Conservation (phyloP, 164 flowering plant genomes). For the Warburgia ugandensis region DNA sequence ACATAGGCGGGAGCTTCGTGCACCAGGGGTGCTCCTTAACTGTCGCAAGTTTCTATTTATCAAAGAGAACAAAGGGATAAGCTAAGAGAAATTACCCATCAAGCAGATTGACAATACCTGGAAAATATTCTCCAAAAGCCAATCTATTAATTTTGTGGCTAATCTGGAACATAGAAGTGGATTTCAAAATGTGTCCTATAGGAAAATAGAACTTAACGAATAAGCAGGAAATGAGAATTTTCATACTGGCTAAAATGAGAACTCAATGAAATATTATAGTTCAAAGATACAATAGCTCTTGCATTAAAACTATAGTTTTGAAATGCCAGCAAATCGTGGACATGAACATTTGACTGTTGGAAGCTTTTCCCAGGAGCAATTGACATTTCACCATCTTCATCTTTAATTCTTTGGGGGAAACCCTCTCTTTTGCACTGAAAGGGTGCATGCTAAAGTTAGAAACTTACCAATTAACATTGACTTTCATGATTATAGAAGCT, state of each 20-base stretch:
- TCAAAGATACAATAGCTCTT: slow-evolving; percentile 8
- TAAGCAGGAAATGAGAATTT: background rate
- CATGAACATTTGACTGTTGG: slow-evolving; percentile 40
- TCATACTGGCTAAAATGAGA: background rate
- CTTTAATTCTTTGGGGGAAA: slow-evolving; percentile 51
- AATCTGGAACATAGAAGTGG: slow-evolving; percentile 28
- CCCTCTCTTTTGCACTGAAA: slow-evolving; percentile 74
- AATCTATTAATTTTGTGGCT: slow-evolving; percentile 60
- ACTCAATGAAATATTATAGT: background rate
- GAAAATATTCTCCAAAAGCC: slow-evolving; percentile 60
- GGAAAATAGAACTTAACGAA: background rate
- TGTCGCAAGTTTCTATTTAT: background rate
- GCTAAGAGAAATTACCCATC: slow-evolving; percentile 43
- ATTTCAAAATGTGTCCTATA: background rate
- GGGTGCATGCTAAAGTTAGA: background rate
- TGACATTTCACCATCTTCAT: slow-evolving; percentile 82
- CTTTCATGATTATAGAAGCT: background rate
- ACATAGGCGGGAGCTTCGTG: no score
- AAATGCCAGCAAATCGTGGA: slow-evolving; percentile 45
- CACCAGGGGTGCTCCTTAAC: no score
- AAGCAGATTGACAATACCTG: slow-evolving; percentile 67
- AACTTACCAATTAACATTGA: background rate
- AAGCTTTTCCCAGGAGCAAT: slow-evolving; percentile 71
- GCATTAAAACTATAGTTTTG: slow-evolving; percentile 48
- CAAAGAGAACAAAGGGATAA: background rate